Base-by-base conservation (phyloP, 768 basidiomycete species). In the Tulasnella sp. region DNA sequence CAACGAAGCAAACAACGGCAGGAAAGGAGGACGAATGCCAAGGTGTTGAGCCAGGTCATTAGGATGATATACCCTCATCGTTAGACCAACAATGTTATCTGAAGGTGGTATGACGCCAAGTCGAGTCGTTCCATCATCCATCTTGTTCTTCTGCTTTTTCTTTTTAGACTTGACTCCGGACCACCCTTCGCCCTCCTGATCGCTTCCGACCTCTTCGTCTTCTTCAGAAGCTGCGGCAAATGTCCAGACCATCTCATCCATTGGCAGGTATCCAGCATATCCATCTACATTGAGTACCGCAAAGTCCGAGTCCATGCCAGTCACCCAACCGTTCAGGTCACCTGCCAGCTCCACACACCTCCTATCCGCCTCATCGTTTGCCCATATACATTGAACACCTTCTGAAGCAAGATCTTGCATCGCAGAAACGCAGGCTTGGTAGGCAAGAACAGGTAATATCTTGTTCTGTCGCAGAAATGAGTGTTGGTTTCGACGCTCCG, bases 251-350 rank as follows among this genome's bases (percentile, higher is more conserved):
- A 89, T 78, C 54, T 83, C 80, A 54, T 79, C 73, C 51, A 89
- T 62, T 0, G 84, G 78, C 37, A 88, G 76, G 58, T 83, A 90
- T 16, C 87, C 87, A 44, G 67, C 69, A 62, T 89, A 88, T 8
- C 77, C 54, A 16, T 81, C 81, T 10, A 78, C 69, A 58, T 84
- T 84, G 46, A 87, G 57, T 66, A 90, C 72, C 43, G 83, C 77
- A 56, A 83, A 90, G 62, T 90, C 87, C 2, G 85, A 89, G 67
- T 90, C 87, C 54, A 72, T 78, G 20, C 81, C 83, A 0, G 78
- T 71, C 40, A 90, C 83, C 57, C 81, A 89, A 29, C 76, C 87
- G 7, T 73, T 71, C 9, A 87, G 64, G 42, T 75, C 72, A 12
- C 77, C 85, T 8, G 87, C 87, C 6, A 90, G 70, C 58, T 85